Evolutionary conservation across 2,329 filamentous ascomycete species (phyloP), one percentile per base, ranked within the genome.

Genomic region (Decorospora gaudefroyi): DNA sequence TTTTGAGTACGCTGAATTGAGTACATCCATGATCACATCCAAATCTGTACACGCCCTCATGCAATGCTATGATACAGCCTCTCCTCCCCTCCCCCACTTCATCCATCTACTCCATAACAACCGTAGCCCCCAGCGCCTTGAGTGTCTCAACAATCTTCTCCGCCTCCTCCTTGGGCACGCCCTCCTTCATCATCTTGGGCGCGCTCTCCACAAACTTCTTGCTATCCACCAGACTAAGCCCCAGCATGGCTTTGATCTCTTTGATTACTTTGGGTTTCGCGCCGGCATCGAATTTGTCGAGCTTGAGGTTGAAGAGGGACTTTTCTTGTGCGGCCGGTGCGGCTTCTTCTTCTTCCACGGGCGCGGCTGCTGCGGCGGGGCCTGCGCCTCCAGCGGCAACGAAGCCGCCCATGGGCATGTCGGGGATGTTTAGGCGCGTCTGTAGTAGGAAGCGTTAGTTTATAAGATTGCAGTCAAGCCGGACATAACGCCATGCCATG

Each of bases 131-230:
- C 51, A 99, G 78, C 59, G 82, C 91, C 84, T 97, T 97, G 79
- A 99, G 81, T 28, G 88, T 85, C 73, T 89, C 88, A 47, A 99
- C 84, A 68, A 99, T 96, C 86, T 99, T 99, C 82, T 97, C 92
- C 6, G 90, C 90, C 73, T 99, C 95, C 69, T 99, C 93, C 83
- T 99, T 99, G 55, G 92, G 88, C 60, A 99, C 90, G 37, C 88
- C 91, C 77, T 99, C 93, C 85, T 97, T 97, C 89, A 99, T 88
- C 74, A 89, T 78, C 86, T 99, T 99, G 55, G 93, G 93, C 61
- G 88, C 91, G 69, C 88, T 90, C 81, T 99, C 93, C 58, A 99
- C 93, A 68, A 99, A 99, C 80, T 99, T 99, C 87, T 99, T 99
- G 77, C 89, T 95, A 76, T 99, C 93, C 61, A 99, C 95, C 78